Conservation (phyloP, 2,329 filamentous ascomycete genomes). For the Davidsoniella virescens region DNA sequence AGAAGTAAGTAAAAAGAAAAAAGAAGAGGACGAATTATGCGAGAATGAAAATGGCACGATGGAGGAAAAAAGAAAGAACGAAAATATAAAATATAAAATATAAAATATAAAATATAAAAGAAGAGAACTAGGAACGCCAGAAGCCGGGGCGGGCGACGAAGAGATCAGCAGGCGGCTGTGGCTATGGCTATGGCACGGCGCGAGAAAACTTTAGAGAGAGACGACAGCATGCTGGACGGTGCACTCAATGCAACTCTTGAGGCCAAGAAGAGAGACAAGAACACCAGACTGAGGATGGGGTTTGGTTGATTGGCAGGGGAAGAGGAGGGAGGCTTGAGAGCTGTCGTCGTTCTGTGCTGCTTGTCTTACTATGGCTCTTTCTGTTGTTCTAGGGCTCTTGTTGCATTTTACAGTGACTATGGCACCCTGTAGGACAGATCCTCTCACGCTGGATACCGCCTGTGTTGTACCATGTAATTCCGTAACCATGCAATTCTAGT, state of each 20-base stretch:
- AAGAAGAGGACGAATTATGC: neutral
- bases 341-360: no score
- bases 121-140: neutral
- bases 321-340: no score
- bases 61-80: constrained; percentile 13
- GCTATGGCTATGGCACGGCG: neutral
- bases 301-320: neutral
- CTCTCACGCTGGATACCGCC: no score
- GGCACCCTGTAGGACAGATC: no score
- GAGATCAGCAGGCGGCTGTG: neutral
- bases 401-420: no score
- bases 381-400: no score
- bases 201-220: neutral
- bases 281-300: neutral
- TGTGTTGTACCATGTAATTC: no score
- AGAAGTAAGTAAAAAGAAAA: neutral
- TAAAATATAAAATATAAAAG: neutral
- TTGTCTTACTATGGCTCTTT: no score
- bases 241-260: neutral
- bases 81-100: constrained; percentile 12
- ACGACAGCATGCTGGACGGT: neutral
- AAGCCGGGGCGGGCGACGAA: neutral
- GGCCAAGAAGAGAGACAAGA: neutral
- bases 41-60: constrained; percentile 3
- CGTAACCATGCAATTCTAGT: no score